Percentiles rank a stretch among this genome's conserved stretches.
Conservation (phyloP, 257 asterid genomes). For the Coffea eugenioides region DNA sequence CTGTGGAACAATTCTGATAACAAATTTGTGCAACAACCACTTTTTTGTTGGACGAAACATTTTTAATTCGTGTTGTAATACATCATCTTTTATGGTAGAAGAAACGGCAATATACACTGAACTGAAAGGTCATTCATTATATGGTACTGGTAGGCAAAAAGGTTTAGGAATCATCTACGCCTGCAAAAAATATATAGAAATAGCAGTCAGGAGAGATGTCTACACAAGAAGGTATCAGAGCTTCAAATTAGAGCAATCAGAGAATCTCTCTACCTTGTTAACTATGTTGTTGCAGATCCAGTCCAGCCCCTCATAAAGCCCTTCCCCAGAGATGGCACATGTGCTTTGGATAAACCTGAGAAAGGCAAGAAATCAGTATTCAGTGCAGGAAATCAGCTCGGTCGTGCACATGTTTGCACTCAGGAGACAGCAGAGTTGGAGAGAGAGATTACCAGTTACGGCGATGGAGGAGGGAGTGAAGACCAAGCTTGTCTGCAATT, state of each 20-base stretch:
- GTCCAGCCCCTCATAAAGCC: slow-evolving; percentile 65
- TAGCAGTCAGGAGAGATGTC: background rate
- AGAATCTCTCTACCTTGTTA: slow-evolving; percentile 38
- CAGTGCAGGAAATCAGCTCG: too few species aligned
- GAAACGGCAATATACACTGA: too few species aligned
- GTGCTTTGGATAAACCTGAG: slow-evolving; percentile 69
- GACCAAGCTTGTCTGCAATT: slow-evolving; percentile 72
- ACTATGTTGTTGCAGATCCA: slow-evolving; percentile 76
- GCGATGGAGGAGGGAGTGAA: slow-evolving; percentile 65
- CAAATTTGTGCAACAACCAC: too few species aligned
- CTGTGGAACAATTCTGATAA: too few species aligned
- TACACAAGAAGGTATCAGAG: background rate
- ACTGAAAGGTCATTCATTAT: too few species aligned
- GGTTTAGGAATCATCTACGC: slow-evolving; percentile 22
- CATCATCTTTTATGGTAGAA: too few species aligned
- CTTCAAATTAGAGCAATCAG: slow-evolving; percentile 1
- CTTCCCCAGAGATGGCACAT: slow-evolving; percentile 71
- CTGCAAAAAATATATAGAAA: slow-evolving; percentile 28
- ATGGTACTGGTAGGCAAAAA: too few species aligned
- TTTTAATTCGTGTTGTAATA: too few species aligned
- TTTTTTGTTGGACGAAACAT: too few species aligned
- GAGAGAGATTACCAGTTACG: slow-evolving; percentile 48
- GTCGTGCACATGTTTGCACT: too few species aligned
- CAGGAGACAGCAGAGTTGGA: too few species aligned
- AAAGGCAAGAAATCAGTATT: background rate